Percentiles rank a stretch among this genome's conserved stretches.
Conservation (phyloP, 192 early-diverging fungal genomes). For the Linnemannia hyalina region DNA sequence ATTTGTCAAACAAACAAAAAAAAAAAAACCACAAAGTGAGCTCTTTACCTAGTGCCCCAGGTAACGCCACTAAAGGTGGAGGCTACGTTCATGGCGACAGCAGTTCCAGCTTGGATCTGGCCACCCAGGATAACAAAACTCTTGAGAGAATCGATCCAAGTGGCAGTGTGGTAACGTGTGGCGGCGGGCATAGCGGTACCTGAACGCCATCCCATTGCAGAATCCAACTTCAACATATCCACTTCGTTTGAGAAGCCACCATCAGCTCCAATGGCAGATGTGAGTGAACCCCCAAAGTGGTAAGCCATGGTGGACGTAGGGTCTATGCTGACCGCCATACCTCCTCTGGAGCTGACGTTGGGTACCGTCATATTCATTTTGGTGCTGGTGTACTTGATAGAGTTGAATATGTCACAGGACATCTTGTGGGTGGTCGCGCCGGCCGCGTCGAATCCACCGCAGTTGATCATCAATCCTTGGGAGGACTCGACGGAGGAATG, state of each 20-base stretch:
- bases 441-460: slow-evolving; percentile 17
- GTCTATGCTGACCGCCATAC: slow-evolving; percentile 21
- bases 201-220: slow-evolving; percentile 13
- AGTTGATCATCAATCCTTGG: slow-evolving; percentile 18
- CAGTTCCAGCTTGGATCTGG: background rate
- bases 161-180: slow-evolving; percentile 34
- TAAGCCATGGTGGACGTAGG: background rate
- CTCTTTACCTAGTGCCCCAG: slow-evolving; percentile 13
- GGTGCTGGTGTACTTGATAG: slow-evolving; percentile 22
- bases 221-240: background rate
- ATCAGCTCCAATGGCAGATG: background rate
- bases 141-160: slow-evolving; percentile 9
- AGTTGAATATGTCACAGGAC: slow-evolving; percentile 29
- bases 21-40: background rate
- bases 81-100: background rate
- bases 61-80: background rate
- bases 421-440: background rate
- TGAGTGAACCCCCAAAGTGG: slow-evolving; percentile 20
- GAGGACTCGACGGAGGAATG: background rate
- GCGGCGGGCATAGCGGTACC: background rate
- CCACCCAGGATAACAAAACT: slow-evolving; percentile 33
- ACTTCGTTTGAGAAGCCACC: background rate
- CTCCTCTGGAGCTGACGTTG: slow-evolving; percentile 3
- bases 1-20: background rate
- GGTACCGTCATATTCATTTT: background rate